Evolutionary conservation across 2,329 filamentous ascomycete genomes (phyloP), one percentile per base, ranked within the genome.

Genomic region (Camillea tinctor): DNA sequence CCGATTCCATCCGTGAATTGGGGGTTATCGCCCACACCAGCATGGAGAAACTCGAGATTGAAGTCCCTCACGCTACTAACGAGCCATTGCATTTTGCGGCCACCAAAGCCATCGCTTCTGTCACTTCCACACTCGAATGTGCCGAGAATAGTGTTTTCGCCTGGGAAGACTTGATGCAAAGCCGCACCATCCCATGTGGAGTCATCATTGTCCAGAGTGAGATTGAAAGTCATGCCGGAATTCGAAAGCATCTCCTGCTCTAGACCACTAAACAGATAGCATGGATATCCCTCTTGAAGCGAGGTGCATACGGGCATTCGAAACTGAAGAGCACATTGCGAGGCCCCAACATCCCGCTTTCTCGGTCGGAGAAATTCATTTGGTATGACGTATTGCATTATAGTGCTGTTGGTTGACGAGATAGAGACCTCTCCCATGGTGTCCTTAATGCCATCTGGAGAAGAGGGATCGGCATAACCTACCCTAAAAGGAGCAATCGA

Each of bases 321-420:
- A 60, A 74, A 74, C 55, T 74, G 67, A 7, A 74, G 66, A 9
- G 70, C 72, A 52, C 72, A 74, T 11, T 67, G 54, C 1, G 63
- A 49, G 17, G 57, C 24, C 7, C 59, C 52, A 8, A 53, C 49
- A 51, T 59, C 55, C 1, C n/a, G n/a, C n/a, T 54, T 9, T 20
- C 57, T 51, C 9, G 56, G 24, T 6, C 59, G 49, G 22, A 65
- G 36, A 24, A 72, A 71, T 7, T 63, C 62, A 11, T 54, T 51
- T 36, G 70, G 66, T 19, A 72, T 68, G 50, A 19, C 55, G 54
- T 69, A 72, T 50, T 68, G 55, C 59, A 72, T 67, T 17, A 68
- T 52, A 4, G 70, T 68, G 54, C 61, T 70, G 52, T 67, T 66
- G 24, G 51, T 26, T 15, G 62, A 60, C 19, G 67, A 64, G 50